A percentile compares a stretch with the other conserved stretches of the same genome.
Conservation (phyloP, 768 basidiomycete genomes). For the Phaeotremella skinneri region DNA sequence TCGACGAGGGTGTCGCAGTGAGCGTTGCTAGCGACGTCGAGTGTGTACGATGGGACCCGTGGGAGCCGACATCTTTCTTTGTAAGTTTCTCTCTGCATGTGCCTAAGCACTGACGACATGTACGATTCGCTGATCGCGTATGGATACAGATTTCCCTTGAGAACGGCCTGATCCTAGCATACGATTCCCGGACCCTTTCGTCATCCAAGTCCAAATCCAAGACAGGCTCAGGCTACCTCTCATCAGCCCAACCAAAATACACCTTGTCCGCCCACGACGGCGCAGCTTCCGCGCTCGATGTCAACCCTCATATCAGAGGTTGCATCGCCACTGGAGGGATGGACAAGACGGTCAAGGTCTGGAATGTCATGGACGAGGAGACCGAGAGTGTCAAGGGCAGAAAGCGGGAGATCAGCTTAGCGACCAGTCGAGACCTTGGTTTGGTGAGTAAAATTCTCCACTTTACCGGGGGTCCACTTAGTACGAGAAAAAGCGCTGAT, state of each 20-base stretch:
- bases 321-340: slow-evolving; percentile 91
- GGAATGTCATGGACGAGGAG: slow-evolving; percentile 73
- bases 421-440: slow-evolving; percentile 68
- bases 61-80: slow-evolving; percentile 82
- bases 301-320: slow-evolving; percentile 84
- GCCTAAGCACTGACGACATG: background rate
- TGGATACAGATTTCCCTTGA: slow-evolving; percentile 77
- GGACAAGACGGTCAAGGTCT: slow-evolving; percentile 87
- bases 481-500: background rate
- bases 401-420: slow-evolving; percentile 42
- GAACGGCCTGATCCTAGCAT: slow-evolving; percentile 89
- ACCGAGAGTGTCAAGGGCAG: slow-evolving; percentile 40
- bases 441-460: slow-evolving; percentile 67
- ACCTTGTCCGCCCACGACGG: slow-evolving; percentile 93
- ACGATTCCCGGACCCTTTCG: slow-evolving; percentile 80
- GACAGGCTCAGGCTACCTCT: slow-evolving; percentile 61
- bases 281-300: slow-evolving; percentile 79
- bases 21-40: slow-evolving; percentile 89
- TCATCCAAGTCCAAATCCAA: slow-evolving; percentile 47
- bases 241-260: slow-evolving; percentile 64
- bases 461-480: slow-evolving; percentile 4
- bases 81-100: slow-evolving; percentile 55
- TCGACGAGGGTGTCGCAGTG: slow-evolving; percentile 77
- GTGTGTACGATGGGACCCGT: slow-evolving; percentile 91
- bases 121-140: slow-evolving; percentile 4